Conservation (phyloP, 768 basidiomycete species). For the Lactarius vividus region DNA sequence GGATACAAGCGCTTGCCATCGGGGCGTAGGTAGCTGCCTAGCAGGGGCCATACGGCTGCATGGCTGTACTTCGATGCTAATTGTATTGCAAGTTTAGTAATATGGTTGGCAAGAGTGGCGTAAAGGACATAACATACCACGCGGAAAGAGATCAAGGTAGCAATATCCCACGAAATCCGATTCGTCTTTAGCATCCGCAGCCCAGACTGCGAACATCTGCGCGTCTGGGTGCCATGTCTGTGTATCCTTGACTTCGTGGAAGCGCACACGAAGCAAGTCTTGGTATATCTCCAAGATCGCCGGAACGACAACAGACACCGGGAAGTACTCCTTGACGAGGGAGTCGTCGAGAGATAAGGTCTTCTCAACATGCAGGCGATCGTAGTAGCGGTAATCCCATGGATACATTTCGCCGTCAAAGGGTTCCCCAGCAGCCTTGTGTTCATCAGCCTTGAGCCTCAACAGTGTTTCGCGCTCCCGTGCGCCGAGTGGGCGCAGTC, state of each 20-base stretch:
- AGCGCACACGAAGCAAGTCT: conserved; percentile 71
- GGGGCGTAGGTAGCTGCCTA: conserved; percentile 58
- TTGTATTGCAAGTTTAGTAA: not conserved
- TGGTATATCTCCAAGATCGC: conserved; percentile 83
- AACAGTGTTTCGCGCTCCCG: conserved; percentile 68
- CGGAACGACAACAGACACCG: conserved; percentile 78
- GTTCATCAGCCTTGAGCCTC: conserved; percentile 72
- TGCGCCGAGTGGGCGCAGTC: conserved; percentile 67
- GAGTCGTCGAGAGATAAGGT: conserved; percentile 70
- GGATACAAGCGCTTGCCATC: conserved; percentile 68
- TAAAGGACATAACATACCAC: conserved; percentile 45
- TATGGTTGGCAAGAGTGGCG: not conserved
- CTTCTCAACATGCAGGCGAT: conserved; percentile 63
- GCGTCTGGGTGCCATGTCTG: conserved; percentile 88
- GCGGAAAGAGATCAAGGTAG: conserved; percentile 85
- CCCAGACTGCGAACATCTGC: conserved; percentile 84
- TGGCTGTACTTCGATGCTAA: conserved; percentile 78
- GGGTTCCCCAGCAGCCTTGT: conserved; percentile 52
- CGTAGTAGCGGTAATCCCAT: conserved; percentile 84
- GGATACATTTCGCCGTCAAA: conserved; percentile 74
- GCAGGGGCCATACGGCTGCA: conserved; percentile 80
- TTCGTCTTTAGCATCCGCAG: conserved; percentile 66
- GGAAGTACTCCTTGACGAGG: conserved; percentile 86
- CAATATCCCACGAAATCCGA: conserved; percentile 80
- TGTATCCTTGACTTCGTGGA: conserved; percentile 49